phyloP scores from a whole-genome alignment of 495 filamentous ascomycete species.

The Barbatosphaeria neglecta region DNA sequence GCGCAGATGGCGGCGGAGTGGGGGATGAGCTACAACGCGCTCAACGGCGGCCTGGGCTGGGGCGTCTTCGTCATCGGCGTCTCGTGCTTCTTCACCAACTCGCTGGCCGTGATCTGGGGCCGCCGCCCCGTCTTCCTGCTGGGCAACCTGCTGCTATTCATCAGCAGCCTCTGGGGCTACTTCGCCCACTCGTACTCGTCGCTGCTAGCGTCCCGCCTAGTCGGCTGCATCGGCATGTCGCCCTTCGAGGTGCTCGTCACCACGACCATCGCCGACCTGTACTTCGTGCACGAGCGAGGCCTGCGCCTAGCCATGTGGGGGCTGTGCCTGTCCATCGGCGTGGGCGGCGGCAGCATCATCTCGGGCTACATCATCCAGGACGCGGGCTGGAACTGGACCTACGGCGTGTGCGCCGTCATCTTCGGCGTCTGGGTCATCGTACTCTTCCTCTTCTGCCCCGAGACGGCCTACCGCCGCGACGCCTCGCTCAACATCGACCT shows the following conservation, averaged over 20 bases:
- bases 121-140: conserved; percentile 45
- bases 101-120: conserved; percentile 43
- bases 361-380: conserved; percentile 19
- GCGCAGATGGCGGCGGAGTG: conserved; percentile 23
- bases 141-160: conserved; percentile 39
- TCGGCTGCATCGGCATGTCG: conserved; percentile 34
- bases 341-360: conserved; percentile 16
- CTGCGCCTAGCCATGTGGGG: conserved; percentile 14
- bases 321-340: conserved; percentile 13
- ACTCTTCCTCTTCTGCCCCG: conserved; percentile 18
- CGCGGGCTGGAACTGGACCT: conserved; percentile 21
- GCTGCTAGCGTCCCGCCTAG: conserved; percentile 20
- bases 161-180: conserved; percentile 37
- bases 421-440: conserved; percentile 15
- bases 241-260: conserved; percentile 40
- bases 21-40: conserved; percentile 24
- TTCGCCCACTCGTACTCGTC: conserved; percentile 31
- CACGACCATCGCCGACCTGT: conserved; percentile 33
- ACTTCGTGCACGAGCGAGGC: conserved; percentile 35
- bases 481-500: conserved; percentile 16
- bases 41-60: conserved; percentile 31
- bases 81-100: conserved; percentile 42
- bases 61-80: conserved; percentile 40
- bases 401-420: conserved; percentile 17
- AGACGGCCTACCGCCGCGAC: conserved; percentile 21